Base-by-base conservation (phyloP, 441 rosid species). In the Jatropha podagrica region DNA sequence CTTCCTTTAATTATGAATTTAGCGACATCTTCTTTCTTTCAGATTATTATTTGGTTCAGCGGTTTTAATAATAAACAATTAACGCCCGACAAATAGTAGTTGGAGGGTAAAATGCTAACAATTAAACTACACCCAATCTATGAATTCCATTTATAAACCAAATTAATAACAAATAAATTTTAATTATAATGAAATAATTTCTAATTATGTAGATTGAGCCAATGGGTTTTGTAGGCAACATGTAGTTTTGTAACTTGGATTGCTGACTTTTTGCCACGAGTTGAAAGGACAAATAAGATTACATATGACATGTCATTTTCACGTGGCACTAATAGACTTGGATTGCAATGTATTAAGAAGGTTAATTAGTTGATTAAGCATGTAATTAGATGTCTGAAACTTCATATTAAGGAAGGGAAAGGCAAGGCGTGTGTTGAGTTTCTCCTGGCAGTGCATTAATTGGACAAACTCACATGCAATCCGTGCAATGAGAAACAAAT, bases 401-500 rank as follows among this genome's bases (percentile, higher is more conserved):
- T 77, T 77, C 65, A 63, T 37, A 44, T 42, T 48, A 44, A 58
- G 65, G 38, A 14, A 8, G 46, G 46, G 9, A 5, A 42, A 42
- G 46, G 46, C 46, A 42, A 11, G 9, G 10, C 2, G 12, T 15
- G 9, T 54, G 76, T 49, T 46, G 6, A 52, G n/a, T 55, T 37
- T 38, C 6, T 23, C 60, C 27, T 58, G 2, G 37, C n/a, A 27
- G 40, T 11, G 68, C 73, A 23, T 66, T 62, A 15, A 7, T 42
- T 51, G 13, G 70, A 79, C 79, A 76, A 54, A 23, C 52, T 46
- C 76, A 79, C 77, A 70, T 66, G 68, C 4, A 42, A 42, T 42
- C 7, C 1, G 46, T 42, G 46, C 46, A 42, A 42, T 42, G 46
- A 32, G 32, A 42, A 44, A 6, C 48, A 44, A 44, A 44, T 7